Evolutionary conservation across 345 rosid genomes (phyloP), one percentile per base, ranked within the genome.

Genomic region (Draba incana): DNA sequence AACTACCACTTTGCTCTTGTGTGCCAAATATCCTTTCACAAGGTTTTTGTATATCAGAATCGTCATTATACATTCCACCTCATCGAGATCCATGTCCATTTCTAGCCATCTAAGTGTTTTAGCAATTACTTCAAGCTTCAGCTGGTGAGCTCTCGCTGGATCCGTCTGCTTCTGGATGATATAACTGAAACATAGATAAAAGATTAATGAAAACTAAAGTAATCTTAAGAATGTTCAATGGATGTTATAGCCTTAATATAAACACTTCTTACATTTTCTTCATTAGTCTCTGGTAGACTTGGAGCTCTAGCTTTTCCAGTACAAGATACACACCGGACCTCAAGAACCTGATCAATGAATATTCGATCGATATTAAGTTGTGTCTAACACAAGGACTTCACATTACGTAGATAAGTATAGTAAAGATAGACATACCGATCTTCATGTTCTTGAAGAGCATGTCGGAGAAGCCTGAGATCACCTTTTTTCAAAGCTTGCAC

Each of bases 311-410:
- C 87, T 89, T 91, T 85, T 94, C 99, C 23, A 94, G 82, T 33
- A 91, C 99, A 51, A 94, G 97, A 74, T 87, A 91, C 65, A 91
- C 97, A 3, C 99, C 99, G 0, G 99, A 94, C 72, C 99, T 84
- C 71, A 94, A 81, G 78, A 91, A 87, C 81, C 98, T 91, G 74
- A 65, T 1, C 3, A 53, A 55, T 31, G 5, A 6, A 12, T 48
- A 61, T 54, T 31, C 38, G 10, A 38, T 46, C 8, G 7, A 24
- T 52, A 9, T n/a, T n/a, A 62, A 52, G 31, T 10, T 62, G 30
- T 70, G 23, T 31, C 42, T 54, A 45, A 24, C 41, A 53, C 10
- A 62, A 55, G 57, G 69, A 55, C 50, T 20, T 54, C 31, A 14
- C 53, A 71, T 14, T 62, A 39, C 35, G 42, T 46, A 46, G 57